phyloP scores from a whole-genome alignment of 2,329 filamentous ascomycete genomes.

The Colletotrichum sp. region DNA sequence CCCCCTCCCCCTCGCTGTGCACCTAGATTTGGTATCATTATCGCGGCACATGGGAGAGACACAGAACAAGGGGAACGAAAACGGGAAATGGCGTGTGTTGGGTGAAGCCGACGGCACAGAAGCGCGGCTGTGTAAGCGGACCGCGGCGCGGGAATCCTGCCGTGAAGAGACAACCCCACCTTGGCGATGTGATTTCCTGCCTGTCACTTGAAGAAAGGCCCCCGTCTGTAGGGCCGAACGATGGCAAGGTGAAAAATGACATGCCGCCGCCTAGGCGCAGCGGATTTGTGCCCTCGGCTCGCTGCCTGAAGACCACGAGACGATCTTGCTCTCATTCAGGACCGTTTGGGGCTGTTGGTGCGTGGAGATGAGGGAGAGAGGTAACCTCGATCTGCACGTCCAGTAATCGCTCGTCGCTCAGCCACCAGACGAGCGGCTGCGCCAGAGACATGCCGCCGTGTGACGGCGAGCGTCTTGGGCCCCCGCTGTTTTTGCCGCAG shows the following conservation, averaged over 20 bases:
- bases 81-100: neutral
- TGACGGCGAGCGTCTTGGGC: neutral
- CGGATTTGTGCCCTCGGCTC: neutral
- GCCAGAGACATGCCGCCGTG: neutral
- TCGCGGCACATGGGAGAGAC: neutral
- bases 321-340: neutral
- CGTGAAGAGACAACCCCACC: neutral
- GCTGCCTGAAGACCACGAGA: neutral
- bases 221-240: neutral
- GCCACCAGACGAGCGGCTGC: constrained; percentile 6
- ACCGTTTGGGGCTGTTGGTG: neutral
- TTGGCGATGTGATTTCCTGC: neutral
- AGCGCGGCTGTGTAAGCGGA: neutral
- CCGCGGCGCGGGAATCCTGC: neutral
- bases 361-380: neutral
- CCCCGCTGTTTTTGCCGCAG: constrained; percentile 12
- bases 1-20: neutral
- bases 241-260: neutral
- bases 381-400: neutral
- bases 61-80: neutral
- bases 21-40: neutral
- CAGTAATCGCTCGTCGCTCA: neutral
- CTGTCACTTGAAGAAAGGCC: neutral
- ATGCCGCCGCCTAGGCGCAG: neutral
- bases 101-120: neutral